A percentile compares a stretch with the other conserved stretches of the same genome.
Conservation (phyloP, 768 basidiomycete genomes). For the Podaxis sp. region DNA sequence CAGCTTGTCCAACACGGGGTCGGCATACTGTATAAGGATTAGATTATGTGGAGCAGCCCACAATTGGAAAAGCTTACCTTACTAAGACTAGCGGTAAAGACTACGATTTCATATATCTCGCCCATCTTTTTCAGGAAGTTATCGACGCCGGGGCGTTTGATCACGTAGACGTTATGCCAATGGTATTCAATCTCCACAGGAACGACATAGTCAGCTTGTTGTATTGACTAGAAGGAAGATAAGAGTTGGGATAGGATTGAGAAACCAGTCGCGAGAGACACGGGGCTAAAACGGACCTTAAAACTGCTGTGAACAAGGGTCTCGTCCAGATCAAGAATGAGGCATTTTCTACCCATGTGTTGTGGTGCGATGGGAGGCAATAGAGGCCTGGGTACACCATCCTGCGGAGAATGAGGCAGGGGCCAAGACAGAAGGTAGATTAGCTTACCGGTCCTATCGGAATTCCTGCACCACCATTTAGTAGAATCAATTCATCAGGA, state of each 20-base stretch:
- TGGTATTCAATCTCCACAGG: slow-evolving; percentile 99
- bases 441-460: slow-evolving; percentile 84
- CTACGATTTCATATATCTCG: slow-evolving; percentile 95
- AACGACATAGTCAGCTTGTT: slow-evolving; percentile 95
- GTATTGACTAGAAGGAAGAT: slow-evolving; percentile 66
- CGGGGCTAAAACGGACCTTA: slow-evolving; percentile 60
- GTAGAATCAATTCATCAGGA: slow-evolving; percentile 78
- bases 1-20: slow-evolving; percentile 96
- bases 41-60: slow-evolving; percentile 13
- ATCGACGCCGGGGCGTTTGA: slow-evolving; percentile 98
- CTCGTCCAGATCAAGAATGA: slow-evolving; percentile 96
- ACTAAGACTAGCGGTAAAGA: slow-evolving; percentile 97
- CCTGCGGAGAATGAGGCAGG: slow-evolving; percentile 42
- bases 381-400: slow-evolving; percentile 85
- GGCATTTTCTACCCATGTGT: slow-evolving; percentile 88
- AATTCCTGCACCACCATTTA: slow-evolving; percentile 92
- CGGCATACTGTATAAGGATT: slow-evolving; percentile 76
- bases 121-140: slow-evolving; percentile 98
- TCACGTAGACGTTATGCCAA: slow-evolving; percentile 98
- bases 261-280: slow-evolving; percentile 9
- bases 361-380: slow-evolving; percentile 80
- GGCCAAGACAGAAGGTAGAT: not conserved
- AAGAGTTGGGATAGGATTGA: slow-evolving; percentile 17
- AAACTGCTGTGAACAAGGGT: slow-evolving; percentile 97
- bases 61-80: slow-evolving; percentile 58